Evolutionary conservation across 306 rosid species (phyloP), one percentile per base, ranked within the genome.

Genomic region (Glycine latifolia): DNA sequence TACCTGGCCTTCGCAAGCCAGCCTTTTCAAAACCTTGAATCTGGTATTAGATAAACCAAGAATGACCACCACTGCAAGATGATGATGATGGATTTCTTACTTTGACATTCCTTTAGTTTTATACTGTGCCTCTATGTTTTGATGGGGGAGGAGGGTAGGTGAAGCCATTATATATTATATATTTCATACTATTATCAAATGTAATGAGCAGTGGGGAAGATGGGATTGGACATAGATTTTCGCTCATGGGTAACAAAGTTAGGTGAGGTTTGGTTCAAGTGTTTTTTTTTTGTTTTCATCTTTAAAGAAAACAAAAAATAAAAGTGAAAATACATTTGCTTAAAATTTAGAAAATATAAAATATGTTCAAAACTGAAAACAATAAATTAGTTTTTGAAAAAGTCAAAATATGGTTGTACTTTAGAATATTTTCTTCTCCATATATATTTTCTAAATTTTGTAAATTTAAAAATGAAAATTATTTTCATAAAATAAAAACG

Each of bases 1-100:
- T 90, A 82, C 93, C 91, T 31, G 94, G 92, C 55, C 92, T 92
- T 60, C 87, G 26, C 73, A 87, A 77, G 82, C 88, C 86, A 5
- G 85, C 81, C 47, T 88, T 86, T 75, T 78, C 93, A 6, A 82
- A 88, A 65, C 73, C 93, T 35, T 89, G 91, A 89, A 56, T 52
- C 72, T 9, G 85, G 46, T 43, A 26, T 26, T 26, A 26, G 80
- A 61, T 46, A 52, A 77, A 63, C 60, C 69, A 58, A 61, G 60
- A 74, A 53, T 46, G 66, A 16, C 69, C 26, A 46, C 71, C 10
- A 35, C 63, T 47, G 77, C 73, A 8, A 73, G 44, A 33, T 65
- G 80, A 26, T 0, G 26, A 43, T 10, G 55, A 49, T 60, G 83
- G 66, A 66, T 72, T 46, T 65, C 74, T 79, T 53, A 16, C 71